phyloP scores from a whole-genome alignment of 2,329 filamentous ascomycete genomes.

The Gaeumannomyces tritici region DNA sequence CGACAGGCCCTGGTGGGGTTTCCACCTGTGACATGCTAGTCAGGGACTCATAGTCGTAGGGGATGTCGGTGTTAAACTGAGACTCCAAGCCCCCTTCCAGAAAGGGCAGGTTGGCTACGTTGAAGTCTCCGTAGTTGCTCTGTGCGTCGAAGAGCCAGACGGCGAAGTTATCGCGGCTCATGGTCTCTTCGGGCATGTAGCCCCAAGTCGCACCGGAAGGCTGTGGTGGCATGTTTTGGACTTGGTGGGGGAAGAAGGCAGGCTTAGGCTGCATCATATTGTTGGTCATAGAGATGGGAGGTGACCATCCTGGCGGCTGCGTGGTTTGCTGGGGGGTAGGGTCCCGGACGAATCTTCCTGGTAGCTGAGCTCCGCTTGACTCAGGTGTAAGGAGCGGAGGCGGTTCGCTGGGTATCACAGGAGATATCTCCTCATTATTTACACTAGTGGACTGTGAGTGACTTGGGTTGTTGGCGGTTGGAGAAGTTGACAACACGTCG shows the following conservation, averaged over 20 bases:
- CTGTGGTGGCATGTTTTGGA: slow-evolving; percentile 18
- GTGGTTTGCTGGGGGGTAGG: not conserved
- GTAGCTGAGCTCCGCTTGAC: not conserved
- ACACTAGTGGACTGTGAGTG: not conserved
- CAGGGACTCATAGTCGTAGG: slow-evolving; percentile 40
- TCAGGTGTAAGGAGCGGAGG: not conserved
- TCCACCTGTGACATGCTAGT: slow-evolving; percentile 36
- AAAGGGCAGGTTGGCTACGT: slow-evolving; percentile 33
- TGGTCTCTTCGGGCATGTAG: slow-evolving; percentile 22
- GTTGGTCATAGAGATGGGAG: not conserved
- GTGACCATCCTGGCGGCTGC: not conserved
- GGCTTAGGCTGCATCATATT: slow-evolving; percentile 26
- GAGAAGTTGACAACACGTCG: not conserved
- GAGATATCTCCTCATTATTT: not conserved
- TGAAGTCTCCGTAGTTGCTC: slow-evolving; percentile 30
- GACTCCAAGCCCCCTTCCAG: slow-evolving; percentile 40
- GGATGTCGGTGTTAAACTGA: slow-evolving; percentile 39
- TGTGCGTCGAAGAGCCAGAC: slow-evolving; percentile 41
- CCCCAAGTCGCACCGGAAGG: slow-evolving; percentile 24
- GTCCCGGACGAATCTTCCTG: not conserved
- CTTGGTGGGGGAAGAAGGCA: slow-evolving; percentile 24
- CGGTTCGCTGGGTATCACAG: not conserved
- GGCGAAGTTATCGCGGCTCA: slow-evolving; percentile 35
- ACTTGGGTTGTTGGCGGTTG: no score
- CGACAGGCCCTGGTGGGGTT: slow-evolving; percentile 27